Conservation (phyloP, 2,329 filamentous ascomycete species). For the Coniella vitis region DNA sequence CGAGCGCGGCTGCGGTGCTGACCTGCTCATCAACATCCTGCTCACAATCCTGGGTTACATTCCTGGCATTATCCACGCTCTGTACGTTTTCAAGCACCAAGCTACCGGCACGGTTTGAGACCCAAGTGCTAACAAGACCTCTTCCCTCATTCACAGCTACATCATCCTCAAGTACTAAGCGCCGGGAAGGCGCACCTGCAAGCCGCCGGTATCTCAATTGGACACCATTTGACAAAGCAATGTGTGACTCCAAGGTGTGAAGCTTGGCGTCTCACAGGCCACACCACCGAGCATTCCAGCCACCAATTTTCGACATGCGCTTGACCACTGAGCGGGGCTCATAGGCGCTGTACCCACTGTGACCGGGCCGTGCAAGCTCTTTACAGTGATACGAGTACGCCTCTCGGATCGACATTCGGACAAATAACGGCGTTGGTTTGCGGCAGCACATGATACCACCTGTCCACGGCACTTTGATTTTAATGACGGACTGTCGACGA, state of each 20-base stretch:
- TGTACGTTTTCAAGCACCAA: constrained; percentile 38
- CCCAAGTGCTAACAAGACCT: constrained; percentile 25
- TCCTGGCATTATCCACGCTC: constrained; percentile 83
- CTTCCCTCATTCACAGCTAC: constrained; percentile 36
- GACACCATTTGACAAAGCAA: neutral
- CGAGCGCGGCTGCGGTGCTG: constrained; percentile 80
- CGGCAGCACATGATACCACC: neutral
- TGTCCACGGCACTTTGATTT: neutral
- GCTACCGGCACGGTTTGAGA: neutral
- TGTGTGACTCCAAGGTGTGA: neutral
- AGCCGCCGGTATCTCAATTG: neutral
- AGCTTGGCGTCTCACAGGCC: no score
- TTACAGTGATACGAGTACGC: no score
- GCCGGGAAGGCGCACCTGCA: neutral
- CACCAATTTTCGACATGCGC: no score
- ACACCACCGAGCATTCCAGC: no score
- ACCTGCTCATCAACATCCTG: constrained; percentile 88
- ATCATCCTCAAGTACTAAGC: constrained; percentile 82
- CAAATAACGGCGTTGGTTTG: neutral
- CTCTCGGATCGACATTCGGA: neutral
- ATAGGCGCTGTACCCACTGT: no score
- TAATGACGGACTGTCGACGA: neutral
- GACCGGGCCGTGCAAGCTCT: no score
- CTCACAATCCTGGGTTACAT: constrained; percentile 68
- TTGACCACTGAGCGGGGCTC: no score